A percentile compares a stretch with the other conserved stretches of the same genome.
Evolutionary conservation across 192 early-diverging fungal genomes (phyloP).

Genomic region (Podila horticola): DNA sequence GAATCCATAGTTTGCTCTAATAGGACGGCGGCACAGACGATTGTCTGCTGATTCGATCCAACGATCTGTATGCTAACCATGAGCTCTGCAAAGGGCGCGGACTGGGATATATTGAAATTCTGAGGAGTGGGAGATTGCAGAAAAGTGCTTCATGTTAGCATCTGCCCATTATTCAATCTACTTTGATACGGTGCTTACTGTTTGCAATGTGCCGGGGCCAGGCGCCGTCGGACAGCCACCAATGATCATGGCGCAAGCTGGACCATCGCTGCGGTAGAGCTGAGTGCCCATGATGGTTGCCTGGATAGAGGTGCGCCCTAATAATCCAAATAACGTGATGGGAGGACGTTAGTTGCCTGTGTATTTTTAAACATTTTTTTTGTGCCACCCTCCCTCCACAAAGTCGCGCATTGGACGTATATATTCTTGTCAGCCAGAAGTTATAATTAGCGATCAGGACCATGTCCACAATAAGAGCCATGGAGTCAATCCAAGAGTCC

Average conservation of each 20-base stretch:
- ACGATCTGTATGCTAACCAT: slow-evolving; percentile 25
- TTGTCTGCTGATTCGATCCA: slow-evolving; percentile 12
- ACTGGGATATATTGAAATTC: slow-evolving; percentile 31
- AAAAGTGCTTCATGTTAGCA: too few relatives aligned
- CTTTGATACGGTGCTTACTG: slow-evolving; percentile 9
- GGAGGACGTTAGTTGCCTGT: too few relatives aligned
- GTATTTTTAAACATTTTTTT: too few relatives aligned
- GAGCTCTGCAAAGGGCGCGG: slow-evolving; percentile 41
- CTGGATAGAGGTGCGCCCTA: slow-evolving; percentile 49
- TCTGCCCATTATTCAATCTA: too few relatives aligned
- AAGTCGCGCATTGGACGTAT: too few relatives aligned
- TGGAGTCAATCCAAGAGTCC: not conserved
- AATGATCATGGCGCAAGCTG: slow-evolving; percentile 20
- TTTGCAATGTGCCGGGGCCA: slow-evolving; percentile 29
- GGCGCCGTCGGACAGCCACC: not conserved
- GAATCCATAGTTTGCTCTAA: slow-evolving; percentile 30
- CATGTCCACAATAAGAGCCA: not conserved
- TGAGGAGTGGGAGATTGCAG: not conserved
- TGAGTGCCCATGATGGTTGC: slow-evolving; percentile 45
- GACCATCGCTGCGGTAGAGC: slow-evolving; percentile 48
- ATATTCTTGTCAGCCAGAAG: too few relatives aligned
- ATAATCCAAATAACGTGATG: too few relatives aligned
- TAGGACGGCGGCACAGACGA: slow-evolving; percentile 29
- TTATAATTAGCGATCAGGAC: not conserved
- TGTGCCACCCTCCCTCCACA: too few relatives aligned